Evolutionary conservation across 805 yeast species (phyloP), one percentile per base, ranked within the genome.

Genomic region (Candida orba): DNA sequence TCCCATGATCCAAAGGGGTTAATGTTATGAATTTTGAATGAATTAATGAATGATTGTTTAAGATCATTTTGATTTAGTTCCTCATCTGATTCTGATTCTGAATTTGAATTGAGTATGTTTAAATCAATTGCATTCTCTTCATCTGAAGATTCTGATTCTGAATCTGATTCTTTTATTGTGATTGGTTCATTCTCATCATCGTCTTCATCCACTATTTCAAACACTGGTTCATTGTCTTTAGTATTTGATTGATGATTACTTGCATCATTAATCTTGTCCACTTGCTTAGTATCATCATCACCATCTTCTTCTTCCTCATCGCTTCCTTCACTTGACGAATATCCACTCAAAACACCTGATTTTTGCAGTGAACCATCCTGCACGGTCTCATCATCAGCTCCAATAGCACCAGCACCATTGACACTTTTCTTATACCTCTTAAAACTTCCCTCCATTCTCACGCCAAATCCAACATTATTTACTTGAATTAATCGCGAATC

Each of bases 1-100:
- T 69, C 69, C 82, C 81, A 79, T 0, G 71, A 51, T 2, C 71
- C 62, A 44, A 55, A 72, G 0, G 79, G 76, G 50, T 76, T 67
- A 10, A 73, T 46, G 0, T 56, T 24, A 20, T 52, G 37, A 9
- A 53, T 60, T 4, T 56, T 54, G 9, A 78, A 58, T 33, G 78
- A 50, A 8, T 54, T 46, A 6, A 54, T 43, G 48, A 76, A 76
- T 4, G 30, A 40, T 0, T 37, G 29, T 25, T 39, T 36, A 3
- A 50, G 27, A 20, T 34, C 36, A 20, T 34, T 12, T 27, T 27
- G 29, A 20, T 20, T 20, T 20, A 20, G 23, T 17, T 33, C 35
- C 4, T 33, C 14, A 17, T 33, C 35, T 8, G 40, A 31, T 22
- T 48, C 47, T 7, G 37, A 36, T 4, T 45, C 32, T 14, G 46